phyloP scores from a whole-genome alignment of 768 basidiomycete genomes.

The Strobilomyces dryophilus region DNA sequence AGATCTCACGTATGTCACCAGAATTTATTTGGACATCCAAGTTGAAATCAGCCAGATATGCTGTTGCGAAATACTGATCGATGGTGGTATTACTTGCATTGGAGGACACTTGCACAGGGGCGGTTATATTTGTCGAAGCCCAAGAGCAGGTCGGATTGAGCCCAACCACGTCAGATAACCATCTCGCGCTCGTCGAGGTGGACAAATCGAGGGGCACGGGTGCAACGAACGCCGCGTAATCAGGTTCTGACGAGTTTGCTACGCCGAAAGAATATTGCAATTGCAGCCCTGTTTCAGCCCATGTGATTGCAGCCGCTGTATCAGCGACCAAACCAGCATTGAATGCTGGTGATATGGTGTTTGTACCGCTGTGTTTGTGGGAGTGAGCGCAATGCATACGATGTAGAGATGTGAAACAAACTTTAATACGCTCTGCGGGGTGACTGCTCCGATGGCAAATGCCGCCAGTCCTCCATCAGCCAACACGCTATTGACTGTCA shows the following conservation, averaged over 20 bases:
- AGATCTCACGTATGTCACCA: conserved; percentile 5
- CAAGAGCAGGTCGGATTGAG: conserved; percentile 27
- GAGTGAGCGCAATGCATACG: not conserved
- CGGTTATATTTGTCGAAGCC: conserved; percentile 24
- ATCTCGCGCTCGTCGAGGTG: conserved; percentile 19
- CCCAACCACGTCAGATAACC: conserved; percentile 27
- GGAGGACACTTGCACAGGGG: conserved; percentile 6
- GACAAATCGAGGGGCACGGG: conserved; percentile 19
- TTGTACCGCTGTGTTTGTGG: conserved; percentile 6
- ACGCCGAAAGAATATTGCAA: conserved; percentile 23
- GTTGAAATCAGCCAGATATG: conserved; percentile 13
- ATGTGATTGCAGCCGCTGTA: conserved; percentile 19
- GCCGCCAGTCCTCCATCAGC: conserved; percentile 21
- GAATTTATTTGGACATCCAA: conserved; percentile 13
- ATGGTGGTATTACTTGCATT: conserved; percentile 2
- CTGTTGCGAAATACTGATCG: conserved; percentile 3
- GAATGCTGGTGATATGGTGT: not conserved
- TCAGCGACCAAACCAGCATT: conserved; percentile 8
- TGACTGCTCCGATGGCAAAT: conserved; percentile 20
- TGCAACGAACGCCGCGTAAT: conserved; percentile 15
- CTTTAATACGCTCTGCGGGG: conserved; percentile 25
- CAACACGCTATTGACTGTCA: conserved; percentile 20
- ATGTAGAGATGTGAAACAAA: not conserved
- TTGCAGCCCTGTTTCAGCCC: conserved; percentile 24
- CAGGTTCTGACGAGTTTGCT: conserved; percentile 10